Evolutionary conservation across 2,329 filamentous ascomycete species (phyloP), one percentile per base, ranked within the genome.

Genomic region (Cordyceps tenuipes): DNA sequence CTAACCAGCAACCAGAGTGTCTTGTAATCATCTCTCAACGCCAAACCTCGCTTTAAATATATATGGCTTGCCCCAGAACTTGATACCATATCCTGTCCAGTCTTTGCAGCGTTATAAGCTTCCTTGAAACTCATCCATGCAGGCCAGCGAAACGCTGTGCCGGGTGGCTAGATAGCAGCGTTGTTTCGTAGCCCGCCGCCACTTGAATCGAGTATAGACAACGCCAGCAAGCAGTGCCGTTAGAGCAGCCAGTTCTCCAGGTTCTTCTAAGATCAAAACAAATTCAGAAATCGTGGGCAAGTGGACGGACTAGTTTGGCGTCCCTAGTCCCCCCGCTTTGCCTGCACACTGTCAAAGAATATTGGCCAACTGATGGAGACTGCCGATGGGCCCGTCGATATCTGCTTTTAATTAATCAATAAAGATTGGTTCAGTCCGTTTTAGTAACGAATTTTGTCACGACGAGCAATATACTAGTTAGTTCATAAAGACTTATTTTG

Each of bases 341-440:
- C 26, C 43, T 39, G 54, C 44, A 19, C 26, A 13, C 15, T 29
- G 44, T 56, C 44, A 39, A 15, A 39, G 43, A 56, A 48, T 39
- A 47, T 39, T 56, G 29, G 31, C 44, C 31, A 26, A 26, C 6
- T 39, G 44, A 34, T 43, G 31, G 54, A 48, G 31, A 29, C 21
- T 48, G 19, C 44, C 44, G 54, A 56, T 19, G 21, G 43, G 13
- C 4, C 8, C 13, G n/a, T 34, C 26, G 29, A 48, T 19, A 39
- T 48, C 41, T 23, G 53, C 29, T 29, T 29, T 8, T 47, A 47
- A 56, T 46, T 34, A 23, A 36, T 3, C 7, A 29, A 8, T 29
- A 7, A 56, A 12, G 53, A 56, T 56, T 43, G 31, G 29, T 26
- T 56, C 53, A 56, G 48, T 39, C 48, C n/a, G n/a, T n/a, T n/a